Conservation (phyloP, 129 eudicot genomes). For the Arctium lappa region DNA sequence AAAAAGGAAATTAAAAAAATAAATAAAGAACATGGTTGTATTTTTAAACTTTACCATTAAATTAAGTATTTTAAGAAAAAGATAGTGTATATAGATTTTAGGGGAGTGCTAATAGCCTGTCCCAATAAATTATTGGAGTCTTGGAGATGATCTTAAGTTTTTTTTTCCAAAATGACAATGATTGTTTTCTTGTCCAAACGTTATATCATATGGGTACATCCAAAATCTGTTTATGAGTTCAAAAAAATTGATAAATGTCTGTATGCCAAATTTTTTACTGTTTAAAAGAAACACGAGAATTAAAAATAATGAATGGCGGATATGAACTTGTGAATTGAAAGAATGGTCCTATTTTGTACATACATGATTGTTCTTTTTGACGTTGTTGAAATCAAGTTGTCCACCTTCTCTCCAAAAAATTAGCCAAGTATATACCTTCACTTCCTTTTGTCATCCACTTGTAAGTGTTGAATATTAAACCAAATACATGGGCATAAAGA, state of each 20-base stretch:
- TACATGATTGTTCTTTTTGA: background rate
- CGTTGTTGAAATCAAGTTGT: constrained; percentile 9
- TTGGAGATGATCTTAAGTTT: too few relatives aligned
- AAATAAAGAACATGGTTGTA: too few relatives aligned
- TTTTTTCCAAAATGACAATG: background rate
- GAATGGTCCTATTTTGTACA: background rate
- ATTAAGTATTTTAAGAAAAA: too few relatives aligned
- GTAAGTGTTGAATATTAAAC: constrained; percentile 7
- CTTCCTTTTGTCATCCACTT: constrained; percentile 9
- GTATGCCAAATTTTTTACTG: background rate
- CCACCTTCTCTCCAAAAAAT: constrained; percentile 5
- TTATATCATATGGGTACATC: background rate
- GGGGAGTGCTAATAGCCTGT: too few relatives aligned
- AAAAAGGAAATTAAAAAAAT: too few relatives aligned
- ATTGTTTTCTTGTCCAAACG: background rate
- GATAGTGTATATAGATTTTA: too few relatives aligned
- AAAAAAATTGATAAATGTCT: background rate
- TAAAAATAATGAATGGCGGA: background rate
- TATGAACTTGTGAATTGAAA: background rate
- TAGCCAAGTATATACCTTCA: background rate
- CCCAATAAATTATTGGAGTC: too few relatives aligned
- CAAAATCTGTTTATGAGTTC: background rate
- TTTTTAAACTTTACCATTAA: too few relatives aligned
- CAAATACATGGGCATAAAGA: constrained; percentile 10
- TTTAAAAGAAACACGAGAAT: background rate